Evolutionary conservation across 371 early-diverging fungal species (phyloP), one percentile per base, ranked within the genome.

Genomic region (Blakeslea trispora): DNA sequence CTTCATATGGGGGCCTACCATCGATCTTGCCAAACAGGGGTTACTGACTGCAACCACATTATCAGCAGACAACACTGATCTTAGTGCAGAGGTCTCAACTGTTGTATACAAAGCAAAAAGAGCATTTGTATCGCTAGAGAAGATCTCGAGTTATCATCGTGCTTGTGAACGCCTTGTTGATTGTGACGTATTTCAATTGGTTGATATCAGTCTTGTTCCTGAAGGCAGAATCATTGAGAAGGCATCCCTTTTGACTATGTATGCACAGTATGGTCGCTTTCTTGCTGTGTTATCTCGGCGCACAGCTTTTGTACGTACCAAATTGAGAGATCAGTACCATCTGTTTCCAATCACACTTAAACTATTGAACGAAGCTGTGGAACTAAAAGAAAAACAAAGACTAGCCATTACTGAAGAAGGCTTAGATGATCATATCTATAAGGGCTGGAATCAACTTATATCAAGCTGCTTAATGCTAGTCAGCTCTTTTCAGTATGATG

Each of bases 121-220:
- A 18, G 66, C 68, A 0, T 53, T 74, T 46, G 46, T 60, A 0
- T 55, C 64, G 3, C 24, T 74, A 3, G 48, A 60, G 4, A 46
- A 45, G 17, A 53, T 65, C 0, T 53, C 62, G 0, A 43, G 59
- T 0, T 55, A 57, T 19, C 43, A 63, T 2, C 58, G 64, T 13
- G 73, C 64, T 1, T 69, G 67, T 24, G 69, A 69, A 24, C 44
- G 61, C 11, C 34, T 72, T 0, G 57, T 69, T 1, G 56, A 69
- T 22, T 60, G 50, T 3, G 49, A 64, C 13, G 66, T 64, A 1
- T 48, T 72, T 2, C 56, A 63, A 7, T 18, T 72, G 13, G 55
- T 66, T 1, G 41, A 57, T 19, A 37, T 51, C 0, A 48, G 41
- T 0, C 51, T 45, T 9, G 54, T 61, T 5, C 58, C 64, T 6